Evolutionary conservation across 2,329 filamentous ascomycete species (phyloP).

Genomic region (Cordyceps tenuipes): DNA sequence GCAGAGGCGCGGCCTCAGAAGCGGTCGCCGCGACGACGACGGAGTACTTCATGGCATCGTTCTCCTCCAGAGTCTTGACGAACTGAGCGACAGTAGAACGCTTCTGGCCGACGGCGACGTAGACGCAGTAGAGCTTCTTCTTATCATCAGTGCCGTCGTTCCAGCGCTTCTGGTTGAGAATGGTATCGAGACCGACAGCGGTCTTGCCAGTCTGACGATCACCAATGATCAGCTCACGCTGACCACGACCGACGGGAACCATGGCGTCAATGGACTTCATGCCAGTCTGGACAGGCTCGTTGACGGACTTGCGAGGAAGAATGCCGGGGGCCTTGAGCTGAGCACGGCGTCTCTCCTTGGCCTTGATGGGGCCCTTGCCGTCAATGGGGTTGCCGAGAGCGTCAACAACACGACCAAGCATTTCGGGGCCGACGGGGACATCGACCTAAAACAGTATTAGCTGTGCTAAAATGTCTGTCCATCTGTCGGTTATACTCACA

Average conservation of each 20-base stretch:
- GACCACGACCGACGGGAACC: slow-evolving; percentile 99
- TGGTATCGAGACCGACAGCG: slow-evolving; percentile 93
- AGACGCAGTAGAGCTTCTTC: slow-evolving; percentile 99
- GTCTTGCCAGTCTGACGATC: slow-evolving; percentile 99
- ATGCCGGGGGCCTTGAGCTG: slow-evolving; percentile 99
- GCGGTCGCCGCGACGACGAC: slow-evolving; percentile 92
- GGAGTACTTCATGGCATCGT: slow-evolving; percentile 98
- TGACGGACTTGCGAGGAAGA: slow-evolving; percentile 92
- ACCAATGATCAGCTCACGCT: slow-evolving; percentile 99
- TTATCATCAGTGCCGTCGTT: slow-evolving; percentile 78
- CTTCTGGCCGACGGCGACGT: slow-evolving; percentile 99
- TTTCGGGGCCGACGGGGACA: slow-evolving; percentile 82
- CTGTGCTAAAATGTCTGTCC: slow-evolving; percentile 1
- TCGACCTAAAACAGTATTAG: slow-evolving; percentile 59
- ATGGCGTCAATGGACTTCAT: slow-evolving; percentile 99
- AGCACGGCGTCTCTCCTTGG: slow-evolving; percentile 86
- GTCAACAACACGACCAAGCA: slow-evolving; percentile 97
- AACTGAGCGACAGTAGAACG: slow-evolving; percentile 98
- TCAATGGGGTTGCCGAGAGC: slow-evolving; percentile 99
- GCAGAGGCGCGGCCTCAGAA: slow-evolving; percentile 89
- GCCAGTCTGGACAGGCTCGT: slow-evolving; percentile 98
- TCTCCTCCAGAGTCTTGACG: slow-evolving; percentile 99
- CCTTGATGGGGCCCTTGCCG: slow-evolving; percentile 95
- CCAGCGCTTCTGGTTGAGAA: slow-evolving; percentile 99
- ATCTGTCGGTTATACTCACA: slow-evolving; percentile 50